phyloP scores from a whole-genome alignment of 768 basidiomycete genomes.

The Trametes elegans region DNA sequence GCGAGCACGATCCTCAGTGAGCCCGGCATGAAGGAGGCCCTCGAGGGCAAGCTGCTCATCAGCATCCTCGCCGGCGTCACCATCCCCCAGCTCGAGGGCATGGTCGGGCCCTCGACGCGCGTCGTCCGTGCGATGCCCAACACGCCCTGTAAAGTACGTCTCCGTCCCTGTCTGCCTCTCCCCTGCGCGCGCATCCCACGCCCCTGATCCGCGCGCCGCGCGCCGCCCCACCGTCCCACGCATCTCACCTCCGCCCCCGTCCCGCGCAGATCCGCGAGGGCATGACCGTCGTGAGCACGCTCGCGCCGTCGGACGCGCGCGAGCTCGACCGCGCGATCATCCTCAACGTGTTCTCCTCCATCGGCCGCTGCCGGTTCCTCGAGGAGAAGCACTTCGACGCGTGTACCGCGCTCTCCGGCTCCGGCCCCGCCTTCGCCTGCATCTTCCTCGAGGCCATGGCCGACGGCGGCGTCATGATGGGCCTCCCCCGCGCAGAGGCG shows the following conservation, averaged over 20 bases:
- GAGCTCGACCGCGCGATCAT: slow-evolving; percentile 71
- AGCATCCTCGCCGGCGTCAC: slow-evolving; percentile 98
- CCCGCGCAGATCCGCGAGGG: slow-evolving; percentile 90
- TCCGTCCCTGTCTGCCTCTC: neutral
- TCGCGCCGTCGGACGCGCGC: slow-evolving; percentile 50
- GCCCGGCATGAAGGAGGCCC: slow-evolving; percentile 75
- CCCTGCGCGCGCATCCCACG: no score
- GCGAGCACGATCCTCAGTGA: slow-evolving; percentile 72
- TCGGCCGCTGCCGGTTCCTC: slow-evolving; percentile 92
- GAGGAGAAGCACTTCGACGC: slow-evolving; percentile 99
- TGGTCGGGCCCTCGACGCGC: slow-evolving; percentile 75
- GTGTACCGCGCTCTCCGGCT: slow-evolving; percentile 93
- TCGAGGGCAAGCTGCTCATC: slow-evolving; percentile 89
- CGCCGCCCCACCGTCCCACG: neutral
- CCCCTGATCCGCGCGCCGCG: neutral
- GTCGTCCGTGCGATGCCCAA: slow-evolving; percentile 98
- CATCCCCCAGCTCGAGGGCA: slow-evolving; percentile 70
- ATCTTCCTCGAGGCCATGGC: slow-evolving; percentile 98
- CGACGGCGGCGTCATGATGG: slow-evolving; percentile 99
- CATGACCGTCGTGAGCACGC: slow-evolving; percentile 90
- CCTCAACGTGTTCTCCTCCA: slow-evolving; percentile 93
- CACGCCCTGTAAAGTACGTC: slow-evolving; percentile 85
- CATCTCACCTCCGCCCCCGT: neutral
- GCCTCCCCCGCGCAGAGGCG: slow-evolving; percentile 89
- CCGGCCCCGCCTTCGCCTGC: slow-evolving; percentile 95